phyloP scores from a whole-genome alignment of 1,284 basidiomycete species.

The Moesziomyces globuligerus region DNA sequence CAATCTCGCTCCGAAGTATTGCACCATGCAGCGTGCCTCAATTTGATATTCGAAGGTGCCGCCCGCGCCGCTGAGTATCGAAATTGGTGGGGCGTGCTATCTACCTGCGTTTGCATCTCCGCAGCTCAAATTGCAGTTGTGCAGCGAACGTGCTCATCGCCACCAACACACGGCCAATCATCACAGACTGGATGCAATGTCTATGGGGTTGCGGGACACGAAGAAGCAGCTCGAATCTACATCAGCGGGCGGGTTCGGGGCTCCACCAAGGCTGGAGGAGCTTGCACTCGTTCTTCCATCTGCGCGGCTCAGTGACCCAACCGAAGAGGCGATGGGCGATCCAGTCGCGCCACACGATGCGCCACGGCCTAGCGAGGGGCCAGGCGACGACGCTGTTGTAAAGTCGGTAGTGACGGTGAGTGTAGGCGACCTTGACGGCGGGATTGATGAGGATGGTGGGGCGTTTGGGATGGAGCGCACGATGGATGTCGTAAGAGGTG shows the following conservation, averaged over 20 bases:
- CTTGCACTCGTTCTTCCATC: slow-evolving; percentile 30
- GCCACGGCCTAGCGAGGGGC: slow-evolving; percentile 46
- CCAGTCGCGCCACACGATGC: slow-evolving; percentile 54
- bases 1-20: not conserved
- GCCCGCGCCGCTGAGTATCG: too few species aligned
- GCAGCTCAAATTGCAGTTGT: too few species aligned
- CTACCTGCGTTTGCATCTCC: too few species aligned
- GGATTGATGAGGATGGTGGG: slow-evolving; percentile 71
- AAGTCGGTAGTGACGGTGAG: slow-evolving; percentile 39
- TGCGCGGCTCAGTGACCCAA: slow-evolving; percentile 39
- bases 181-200: too few species aligned
- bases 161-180: too few species aligned
- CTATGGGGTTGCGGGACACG: too few species aligned
- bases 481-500: slow-evolving; percentile 73
- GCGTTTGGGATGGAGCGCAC: slow-evolving; percentile 68
- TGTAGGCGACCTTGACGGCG: slow-evolving; percentile 50
- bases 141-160: too few species aligned
- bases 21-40: not conserved
- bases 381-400: slow-evolving; percentile 43
- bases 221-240: too few species aligned
- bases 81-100: too few species aligned
- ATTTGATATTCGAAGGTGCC: not conserved
- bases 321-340: slow-evolving; percentile 42
- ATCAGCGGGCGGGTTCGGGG: not conserved
- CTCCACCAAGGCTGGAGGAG: slow-evolving; percentile 17